Base-by-base conservation (phyloP, 1,284 basidiomycete species). In the Apiotrichum gamsii region DNA sequence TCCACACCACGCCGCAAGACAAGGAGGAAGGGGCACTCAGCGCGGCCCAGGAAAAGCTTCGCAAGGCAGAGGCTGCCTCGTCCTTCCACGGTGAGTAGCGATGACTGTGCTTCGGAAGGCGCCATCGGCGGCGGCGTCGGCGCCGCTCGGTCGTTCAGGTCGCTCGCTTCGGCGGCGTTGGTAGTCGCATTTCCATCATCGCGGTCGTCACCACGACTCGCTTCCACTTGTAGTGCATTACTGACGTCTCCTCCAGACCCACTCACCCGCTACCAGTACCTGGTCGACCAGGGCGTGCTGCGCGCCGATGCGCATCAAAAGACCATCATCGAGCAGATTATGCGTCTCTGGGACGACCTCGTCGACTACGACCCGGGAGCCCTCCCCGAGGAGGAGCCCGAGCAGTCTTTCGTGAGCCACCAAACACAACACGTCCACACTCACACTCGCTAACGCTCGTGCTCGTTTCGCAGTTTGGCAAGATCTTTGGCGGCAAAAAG, bases 281-380 rank as follows among this genome's bases (percentile, higher is more conserved):
- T 94, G 37, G 80, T 96, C 38, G 72, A 79, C 5, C 70, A 75
- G n/a, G 87, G 87, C 14, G 70, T 80, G 1, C 74, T 98, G 38
- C 78, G 80, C 18, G 77, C 83, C 41, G 94, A 98, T 65, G 77
- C 80, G 8, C 83, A 91, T 72, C 94, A 98, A 70, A 82, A 82
- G 28, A 77, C 77, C 28, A 94, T 97, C 59, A 83, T 97, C 50
- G 74, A 81, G 64, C 81, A 83, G 57, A 77, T 98, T 13, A 86
- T 97, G 70, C 73, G 78, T 39, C 74, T 97, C 51, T 84, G 95
- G 70, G 78, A 87, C 49, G 76, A 82, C 41, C 76, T 98, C 47
- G 64, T 77, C 47, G 65, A 72, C 15, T 96, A 97, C 74, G 69
- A 80, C 14, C 87, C 87, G 15, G 84, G 84, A 5, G 72, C 74